Evolutionary conservation across 2,329 filamentous ascomycete genomes (phyloP).

Genomic region (Monosporascus cannonballus): DNA sequence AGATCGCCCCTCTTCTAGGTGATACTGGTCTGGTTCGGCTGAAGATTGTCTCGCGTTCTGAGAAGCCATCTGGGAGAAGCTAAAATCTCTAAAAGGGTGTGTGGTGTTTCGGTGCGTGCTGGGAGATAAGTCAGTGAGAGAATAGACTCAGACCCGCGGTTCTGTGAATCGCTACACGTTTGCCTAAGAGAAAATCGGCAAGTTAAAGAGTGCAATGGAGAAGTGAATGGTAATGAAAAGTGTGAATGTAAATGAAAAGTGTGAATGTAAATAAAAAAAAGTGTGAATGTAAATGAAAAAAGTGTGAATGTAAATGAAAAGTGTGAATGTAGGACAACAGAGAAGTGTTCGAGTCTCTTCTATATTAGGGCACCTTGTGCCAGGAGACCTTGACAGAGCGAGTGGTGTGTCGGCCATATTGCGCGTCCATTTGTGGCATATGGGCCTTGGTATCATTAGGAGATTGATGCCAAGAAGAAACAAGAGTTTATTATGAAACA

Average conservation of each 20-base stretch:
- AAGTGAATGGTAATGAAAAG: background rate
- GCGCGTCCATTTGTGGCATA: no score
- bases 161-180: no score
- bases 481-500: background rate
- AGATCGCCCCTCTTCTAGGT: slow-evolving; percentile 11
- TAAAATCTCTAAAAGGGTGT: background rate
- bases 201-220: slow-evolving; percentile 6
- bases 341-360: slow-evolving; percentile 13
- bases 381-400: no score
- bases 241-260: no score
- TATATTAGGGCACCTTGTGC: no score
- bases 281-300: background rate
- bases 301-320: background rate
- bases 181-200: slow-evolving; percentile 10
- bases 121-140: background rate
- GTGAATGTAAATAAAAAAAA: no score
- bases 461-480: no score
- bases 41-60: slow-evolving; percentile 5
- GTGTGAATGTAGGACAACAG: background rate
- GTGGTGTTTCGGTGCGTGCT: background rate
- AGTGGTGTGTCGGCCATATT: no score
- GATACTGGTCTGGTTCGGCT: background rate
- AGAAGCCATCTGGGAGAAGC: slow-evolving; percentile 3
- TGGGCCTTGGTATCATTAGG: no score
- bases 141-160: slow-evolving; percentile 1